Percentiles rank a stretch among this genome's conserved stretches.
These are phyloP conservation scores for Penicillium sp. DNA, from an alignment of 2,329 filamentous ascomycete genomes.

Conservation along the genomic window DNA sequence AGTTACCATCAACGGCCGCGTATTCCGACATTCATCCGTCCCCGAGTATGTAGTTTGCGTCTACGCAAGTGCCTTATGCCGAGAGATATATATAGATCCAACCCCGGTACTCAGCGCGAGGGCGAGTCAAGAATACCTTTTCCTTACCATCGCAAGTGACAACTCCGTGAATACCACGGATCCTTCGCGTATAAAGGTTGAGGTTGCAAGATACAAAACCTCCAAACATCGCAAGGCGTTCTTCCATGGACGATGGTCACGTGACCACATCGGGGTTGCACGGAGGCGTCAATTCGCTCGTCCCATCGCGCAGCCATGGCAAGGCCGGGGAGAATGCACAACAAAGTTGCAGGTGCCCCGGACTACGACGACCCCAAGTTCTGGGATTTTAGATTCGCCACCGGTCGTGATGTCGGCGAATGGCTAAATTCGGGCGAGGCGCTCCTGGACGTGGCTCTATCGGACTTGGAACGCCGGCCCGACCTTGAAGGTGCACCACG, in stretches of 20 bases:
- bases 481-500: slow-evolving; percentile 14
- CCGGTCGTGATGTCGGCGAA: slow-evolving; percentile 38
- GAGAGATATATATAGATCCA: too few species aligned
- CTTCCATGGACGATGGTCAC: background rate
- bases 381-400: slow-evolving; percentile 36
- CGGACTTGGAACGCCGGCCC: slow-evolving; percentile 22
- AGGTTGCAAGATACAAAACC: background rate
- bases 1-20: too few species aligned
- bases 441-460: slow-evolving; percentile 28
- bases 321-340: slow-evolving; percentile 12
- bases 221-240: background rate
- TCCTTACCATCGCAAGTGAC: too few species aligned
- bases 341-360: slow-evolving; percentile 27
- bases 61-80: too few species aligned
- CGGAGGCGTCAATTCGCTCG: background rate
- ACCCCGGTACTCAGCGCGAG: too few species aligned
- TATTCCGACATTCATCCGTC: too few species aligned
- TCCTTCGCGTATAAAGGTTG: too few species aligned
- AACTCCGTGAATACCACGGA: too few species aligned
- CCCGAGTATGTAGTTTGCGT: too few species aligned
- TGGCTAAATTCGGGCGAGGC: slow-evolving; percentile 38
- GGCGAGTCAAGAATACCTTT: too few species aligned
- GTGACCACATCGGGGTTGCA: background rate
- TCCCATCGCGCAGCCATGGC: slow-evolving; percentile 13
- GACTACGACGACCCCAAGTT: slow-evolving; percentile 35